Percentiles rank a stretch among this genome's conserved stretches.
phyloP scores from a whole-genome alignment of 1,284 basidiomycete genomes.

The Anthracocystis walkeri region DNA sequence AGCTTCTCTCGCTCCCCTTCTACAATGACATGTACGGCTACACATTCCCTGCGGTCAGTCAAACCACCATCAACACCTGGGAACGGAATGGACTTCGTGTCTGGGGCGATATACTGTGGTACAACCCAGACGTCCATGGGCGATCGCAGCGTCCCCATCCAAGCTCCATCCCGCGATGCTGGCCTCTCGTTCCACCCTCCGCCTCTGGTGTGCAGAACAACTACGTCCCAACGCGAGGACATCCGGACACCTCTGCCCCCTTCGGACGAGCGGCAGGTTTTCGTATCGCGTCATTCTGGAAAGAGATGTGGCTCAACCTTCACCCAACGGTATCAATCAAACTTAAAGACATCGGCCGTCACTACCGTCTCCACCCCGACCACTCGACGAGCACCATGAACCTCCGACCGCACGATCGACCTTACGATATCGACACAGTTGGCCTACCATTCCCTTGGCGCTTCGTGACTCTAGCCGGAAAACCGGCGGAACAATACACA shows the following conservation, averaged over 20 bases:
- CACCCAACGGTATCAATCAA: background rate
- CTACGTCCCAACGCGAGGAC: background rate
- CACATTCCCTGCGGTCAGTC: background rate
- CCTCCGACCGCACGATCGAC: background rate
- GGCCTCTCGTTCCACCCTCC: background rate
- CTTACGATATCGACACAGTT: background rate
- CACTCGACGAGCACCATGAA: background rate
- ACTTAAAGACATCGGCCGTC: background rate
- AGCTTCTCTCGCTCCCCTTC: background rate
- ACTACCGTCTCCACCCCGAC: background rate
- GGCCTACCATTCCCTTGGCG: background rate
- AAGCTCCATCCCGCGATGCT: background rate
- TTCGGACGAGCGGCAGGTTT: background rate
- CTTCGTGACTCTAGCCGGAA: background rate
- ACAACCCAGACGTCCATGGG: background rate
- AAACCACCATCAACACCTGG: background rate
- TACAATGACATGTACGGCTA: background rate
- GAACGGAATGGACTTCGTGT: background rate
- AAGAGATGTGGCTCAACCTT: background rate
- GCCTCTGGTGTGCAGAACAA: background rate
- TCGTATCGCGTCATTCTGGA: background rate
- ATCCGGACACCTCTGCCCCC: background rate
- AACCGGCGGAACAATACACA: background rate
- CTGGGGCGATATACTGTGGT: background rate
- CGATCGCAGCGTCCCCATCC: background rate